These are phyloP conservation scores for Candida oleophila DNA, from an alignment of 805 yeast species.

Conservation along the genomic window DNA sequence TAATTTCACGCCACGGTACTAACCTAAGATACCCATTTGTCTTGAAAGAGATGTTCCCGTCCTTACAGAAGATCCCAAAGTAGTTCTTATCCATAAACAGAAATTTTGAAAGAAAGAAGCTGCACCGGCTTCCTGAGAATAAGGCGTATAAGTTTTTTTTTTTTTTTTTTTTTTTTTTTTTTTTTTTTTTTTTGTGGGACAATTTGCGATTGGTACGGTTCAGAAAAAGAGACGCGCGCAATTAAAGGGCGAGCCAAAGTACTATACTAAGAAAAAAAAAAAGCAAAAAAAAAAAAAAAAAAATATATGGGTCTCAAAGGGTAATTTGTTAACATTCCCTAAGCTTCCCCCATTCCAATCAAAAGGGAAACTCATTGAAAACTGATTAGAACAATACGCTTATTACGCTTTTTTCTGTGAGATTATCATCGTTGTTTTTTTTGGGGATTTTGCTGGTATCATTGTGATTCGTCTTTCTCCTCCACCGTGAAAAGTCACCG, in stretches of 20 bases:
- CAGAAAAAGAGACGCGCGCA: neutral
- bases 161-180: no score
- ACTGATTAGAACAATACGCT: neutral
- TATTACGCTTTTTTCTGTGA: no score
- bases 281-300: neutral
- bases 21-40: neutral
- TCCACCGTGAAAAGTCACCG: neutral
- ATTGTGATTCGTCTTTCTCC: neutral
- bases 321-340: neutral
- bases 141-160: no score
- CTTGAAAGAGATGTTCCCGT: neutral
- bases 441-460: no score
- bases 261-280: no score
- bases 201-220: no score
- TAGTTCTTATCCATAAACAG: conserved; percentile 1
- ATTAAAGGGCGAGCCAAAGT: neutral
- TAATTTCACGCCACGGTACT: neutral
- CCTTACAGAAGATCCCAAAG: neutral
- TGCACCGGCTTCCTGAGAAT: no score
- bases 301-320: neutral
- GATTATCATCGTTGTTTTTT: no score
- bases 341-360: neutral
- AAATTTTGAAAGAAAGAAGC: neutral
- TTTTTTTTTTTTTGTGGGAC: neutral
- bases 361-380: neutral